Evolutionary conservation across 345 rosid species (phyloP), one percentile per base, ranked within the genome.

Genomic region (Boechera stricta): DNA sequence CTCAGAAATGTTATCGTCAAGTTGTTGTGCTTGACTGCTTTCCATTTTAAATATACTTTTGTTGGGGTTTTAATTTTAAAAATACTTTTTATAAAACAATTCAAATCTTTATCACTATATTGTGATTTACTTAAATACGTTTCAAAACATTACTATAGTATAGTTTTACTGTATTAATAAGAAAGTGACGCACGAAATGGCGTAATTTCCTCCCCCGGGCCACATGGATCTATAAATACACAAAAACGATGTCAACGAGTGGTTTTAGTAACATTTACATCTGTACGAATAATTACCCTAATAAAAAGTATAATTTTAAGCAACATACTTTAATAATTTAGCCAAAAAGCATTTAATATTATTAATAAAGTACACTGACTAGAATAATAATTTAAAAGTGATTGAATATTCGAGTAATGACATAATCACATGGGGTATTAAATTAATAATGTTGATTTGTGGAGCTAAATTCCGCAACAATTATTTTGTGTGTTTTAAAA

Each of bases 211-310:
- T 36, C 52, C 42, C 41, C 29, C 36, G 36, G 54, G 47, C 67
- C 72, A 56, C 81, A 77, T 71, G 67, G 61, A 39, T 64, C 64
- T 42, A 39, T 42, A 16, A 45, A 18, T 56, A 55, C 75, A 54
- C 24, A 62, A 33, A 67, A 71, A 77, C 76, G 67, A 77, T 71
- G 80, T 77, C 76, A 77, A 71, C 80, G 76, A 77, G 52, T 36
- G 39, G 26, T 64, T 77, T 54, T 55, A 63, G 9, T 53, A 69
- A 24, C 48, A 67, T 66, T 6, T 54, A 31, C 15, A 63, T 33
- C 16, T 53, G 35, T 21, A 61, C 57, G 58, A 53, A 33, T 42
- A 61, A 51, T 60, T 76, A 41, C 47, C 12, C 21, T 62, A 31
- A 28, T 18, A 44, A 67, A 60, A 74, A 66, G 41, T 47, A 4